Evolutionary conservation across 208 protist species (phyloP).

Genomic region (Endotrypanum monterogeii): DNA sequence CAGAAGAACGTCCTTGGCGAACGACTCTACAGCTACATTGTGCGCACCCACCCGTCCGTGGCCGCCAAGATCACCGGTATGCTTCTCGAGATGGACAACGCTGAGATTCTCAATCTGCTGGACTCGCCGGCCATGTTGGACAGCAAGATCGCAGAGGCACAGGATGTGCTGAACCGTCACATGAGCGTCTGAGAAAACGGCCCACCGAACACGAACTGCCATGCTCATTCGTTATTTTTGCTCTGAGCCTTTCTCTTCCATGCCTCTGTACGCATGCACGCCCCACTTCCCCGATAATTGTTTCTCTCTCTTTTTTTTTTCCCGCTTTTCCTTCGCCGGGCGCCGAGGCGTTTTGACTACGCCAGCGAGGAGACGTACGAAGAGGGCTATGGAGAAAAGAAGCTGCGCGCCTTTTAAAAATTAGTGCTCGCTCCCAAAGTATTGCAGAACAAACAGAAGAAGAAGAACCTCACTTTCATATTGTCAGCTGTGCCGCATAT

Average conservation of each 20-base stretch:
- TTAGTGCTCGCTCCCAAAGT: too few relatives aligned
- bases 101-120: slow-evolving; percentile 95
- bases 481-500: neutral
- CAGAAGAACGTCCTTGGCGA: slow-evolving; percentile 97
- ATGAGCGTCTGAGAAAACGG: slow-evolving; percentile 54
- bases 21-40: slow-evolving; percentile 96
- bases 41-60: slow-evolving; percentile 76
- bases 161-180: slow-evolving; percentile 94
- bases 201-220: neutral
- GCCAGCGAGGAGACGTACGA: neutral
- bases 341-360: neutral
- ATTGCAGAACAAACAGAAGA: too few relatives aligned
- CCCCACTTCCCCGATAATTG: neutral
- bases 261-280: neutral
- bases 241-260: neutral
- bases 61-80: slow-evolving; percentile 99
- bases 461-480: neutral
- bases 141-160: slow-evolving; percentile 97
- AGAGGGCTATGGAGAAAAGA: neutral
- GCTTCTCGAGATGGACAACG: slow-evolving; percentile 98
- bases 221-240: neutral
- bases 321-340: neutral
- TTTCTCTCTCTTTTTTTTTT: neutral
- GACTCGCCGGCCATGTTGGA: slow-evolving; percentile 90
- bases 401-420: too few relatives aligned